Percentiles rank a stretch among this genome's conserved stretches.
Conservation (phyloP, 2,329 filamentous ascomycete genomes). For the Ceratocystis cubensis region DNA sequence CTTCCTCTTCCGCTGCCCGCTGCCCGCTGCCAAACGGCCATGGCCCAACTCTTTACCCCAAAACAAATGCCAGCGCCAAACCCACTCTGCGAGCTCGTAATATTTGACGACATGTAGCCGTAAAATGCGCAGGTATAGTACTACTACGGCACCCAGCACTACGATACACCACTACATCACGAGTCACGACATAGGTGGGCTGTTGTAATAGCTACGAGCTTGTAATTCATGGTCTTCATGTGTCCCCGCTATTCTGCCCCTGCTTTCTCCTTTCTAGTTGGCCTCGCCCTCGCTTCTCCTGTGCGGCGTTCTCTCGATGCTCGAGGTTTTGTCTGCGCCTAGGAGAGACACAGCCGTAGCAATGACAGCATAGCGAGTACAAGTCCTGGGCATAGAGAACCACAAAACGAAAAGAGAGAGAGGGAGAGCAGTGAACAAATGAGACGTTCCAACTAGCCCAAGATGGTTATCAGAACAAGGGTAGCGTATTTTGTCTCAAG, state of each 20-base stretch:
- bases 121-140: neutral
- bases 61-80: neutral
- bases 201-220: neutral
- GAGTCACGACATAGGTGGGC: neutral
- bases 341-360: no score
- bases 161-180: neutral
- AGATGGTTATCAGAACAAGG: no score
- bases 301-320: neutral
- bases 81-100: neutral
- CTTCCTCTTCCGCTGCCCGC: neutral
- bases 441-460: no score
- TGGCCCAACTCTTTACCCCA: neutral
- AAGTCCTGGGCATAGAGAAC: neutral
- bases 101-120: neutral
- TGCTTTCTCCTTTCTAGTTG: neutral
- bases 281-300: neutral
- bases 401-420: neutral
- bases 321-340: no score
- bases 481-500: neutral
- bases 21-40: neutral
- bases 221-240: neutral
- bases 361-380: neutral
- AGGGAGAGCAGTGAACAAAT: neutral
- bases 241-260: neutral
- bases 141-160: neutral